Percentiles rank a stretch among this genome's conserved stretches.
phyloP scores from a whole-genome alignment of 345 rosid genomes.

The Euphorbia tirucalli region DNA sequence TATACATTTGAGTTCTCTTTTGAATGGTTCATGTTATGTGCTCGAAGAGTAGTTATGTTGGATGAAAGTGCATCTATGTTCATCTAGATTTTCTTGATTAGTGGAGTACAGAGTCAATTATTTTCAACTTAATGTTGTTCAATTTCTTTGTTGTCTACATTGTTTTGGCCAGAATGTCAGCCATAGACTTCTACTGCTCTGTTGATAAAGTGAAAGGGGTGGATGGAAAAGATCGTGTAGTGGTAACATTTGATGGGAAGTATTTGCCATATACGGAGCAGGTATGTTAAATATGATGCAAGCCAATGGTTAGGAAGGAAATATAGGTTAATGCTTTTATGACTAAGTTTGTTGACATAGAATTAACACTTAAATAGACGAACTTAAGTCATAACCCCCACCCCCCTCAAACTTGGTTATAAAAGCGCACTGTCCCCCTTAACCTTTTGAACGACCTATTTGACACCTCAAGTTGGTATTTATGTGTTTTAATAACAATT shows the following conservation, averaged over 20 bases:
- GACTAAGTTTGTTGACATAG: not conserved
- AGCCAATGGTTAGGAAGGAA: not conserved
- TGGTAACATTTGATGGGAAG: slow-evolving; percentile 84
- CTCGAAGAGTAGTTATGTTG: not conserved
- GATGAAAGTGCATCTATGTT: not conserved
- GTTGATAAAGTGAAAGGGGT: slow-evolving; percentile 83
- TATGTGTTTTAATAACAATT: no score
- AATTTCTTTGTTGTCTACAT: not conserved
- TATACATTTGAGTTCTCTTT: not conserved
- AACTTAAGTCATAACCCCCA: no score
- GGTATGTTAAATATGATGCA: slow-evolving; percentile 41
- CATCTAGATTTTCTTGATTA: not conserved
- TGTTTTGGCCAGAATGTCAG: slow-evolving; percentile 65
- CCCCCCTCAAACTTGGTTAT: no score
- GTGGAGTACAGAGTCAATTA: not conserved
- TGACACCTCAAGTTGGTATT: no score
- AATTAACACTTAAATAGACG: not conserved
- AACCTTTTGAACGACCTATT: no score
- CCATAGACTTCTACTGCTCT: slow-evolving; percentile 91
- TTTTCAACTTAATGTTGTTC: not conserved
- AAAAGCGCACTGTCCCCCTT: no score
- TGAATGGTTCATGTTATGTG: no score
- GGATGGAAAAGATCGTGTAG: slow-evolving; percentile 81
- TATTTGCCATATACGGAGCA: slow-evolving; percentile 75
- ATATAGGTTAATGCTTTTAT: not conserved